Base-by-base conservation (phyloP, 164 flowering plant genomes). In the Kalanchoe fedtschenkoi region DNA sequence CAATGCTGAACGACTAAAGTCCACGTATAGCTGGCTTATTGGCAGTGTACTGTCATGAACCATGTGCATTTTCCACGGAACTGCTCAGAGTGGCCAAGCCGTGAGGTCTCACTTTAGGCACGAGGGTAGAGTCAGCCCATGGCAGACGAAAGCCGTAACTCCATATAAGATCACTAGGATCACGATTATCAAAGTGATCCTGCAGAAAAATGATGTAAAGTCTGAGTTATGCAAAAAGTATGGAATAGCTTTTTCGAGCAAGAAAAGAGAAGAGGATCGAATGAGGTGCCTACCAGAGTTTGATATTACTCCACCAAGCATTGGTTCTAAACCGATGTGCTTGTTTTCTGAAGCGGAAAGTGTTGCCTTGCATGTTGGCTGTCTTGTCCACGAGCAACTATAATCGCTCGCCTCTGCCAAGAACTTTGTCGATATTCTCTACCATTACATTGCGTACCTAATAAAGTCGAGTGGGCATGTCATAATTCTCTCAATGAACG, bases 401-500 rank as follows among this genome's bases (percentile, higher is more conserved):
- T 77, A 91, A 74, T 2, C 92, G 84, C 66, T 91, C 96, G 38
- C 98, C 98, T 74, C 98, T 83, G 59, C 89, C 96, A 43, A 91
- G 58, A 65, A 91, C 95, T 78, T 91, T 91, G 71, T 89, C 95
- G 67, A 91, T 91, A 62, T 91, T 91, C 72, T 89, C 98, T 60
- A 91, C 82, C 98, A 91, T 91, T 65, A 91, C 91, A 77, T 79
- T 81, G 16, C 96, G 86, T 34, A 89, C 98, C 98, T 91, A 67
- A n/a, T n/a, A n/a, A n/a, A n/a, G n/a, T n/a, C n/a, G n/a, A n/a
- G n/a, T n/a, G n/a, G n/a, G n/a, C n/a, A n/a, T n/a, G n/a, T n/a
- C n/a, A n/a, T n/a, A n/a, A n/a, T n/a, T n/a, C n/a, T n/a, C n/a
- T n/a, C n/a, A n/a, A n/a, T n/a, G n/a, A n/a, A n/a, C n/a, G n/a